Evolutionary conservation across 768 basidiomycete species (phyloP).

Genomic region (Mrakia blollopis): DNA sequence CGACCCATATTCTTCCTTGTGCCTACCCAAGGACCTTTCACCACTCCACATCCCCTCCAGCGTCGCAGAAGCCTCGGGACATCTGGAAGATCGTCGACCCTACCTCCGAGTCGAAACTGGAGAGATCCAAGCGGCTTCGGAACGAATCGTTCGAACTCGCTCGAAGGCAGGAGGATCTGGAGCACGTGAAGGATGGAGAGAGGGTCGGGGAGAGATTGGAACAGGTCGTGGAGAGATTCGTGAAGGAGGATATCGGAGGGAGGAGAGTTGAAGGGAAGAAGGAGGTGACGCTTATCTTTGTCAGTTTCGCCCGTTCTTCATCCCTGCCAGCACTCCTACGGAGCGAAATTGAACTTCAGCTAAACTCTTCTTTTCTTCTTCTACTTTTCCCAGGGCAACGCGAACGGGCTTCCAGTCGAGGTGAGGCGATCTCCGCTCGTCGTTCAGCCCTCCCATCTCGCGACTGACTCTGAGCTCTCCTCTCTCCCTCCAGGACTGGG

Average conservation of each 20-base stretch:
- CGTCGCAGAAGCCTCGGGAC: neutral
- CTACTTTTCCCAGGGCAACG: neutral
- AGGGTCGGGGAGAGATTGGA: neutral
- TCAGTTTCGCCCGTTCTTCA: neutral
- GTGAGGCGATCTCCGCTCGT: neutral
- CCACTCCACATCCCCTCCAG: neutral
- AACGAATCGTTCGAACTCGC: neutral
- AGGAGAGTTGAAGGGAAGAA: neutral
- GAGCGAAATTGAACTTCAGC: neutral
- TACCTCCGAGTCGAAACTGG: neutral
- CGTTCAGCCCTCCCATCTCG: neutral
- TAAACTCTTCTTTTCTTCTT: neutral
- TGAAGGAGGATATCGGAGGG: neutral
- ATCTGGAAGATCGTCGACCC: neutral
- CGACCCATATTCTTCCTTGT: neutral
- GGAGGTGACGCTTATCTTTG: neutral
- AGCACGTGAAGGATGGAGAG: neutral
- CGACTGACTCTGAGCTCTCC: neutral
- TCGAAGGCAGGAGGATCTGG: neutral
- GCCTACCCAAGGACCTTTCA: neutral
- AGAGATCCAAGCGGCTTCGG: neutral
- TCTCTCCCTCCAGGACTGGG: neutral
- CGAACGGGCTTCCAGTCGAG: conserved; percentile 9
- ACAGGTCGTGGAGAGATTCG: conserved; percentile 8
- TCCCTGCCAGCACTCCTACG: too few species aligned